phyloP scores from a whole-genome alignment of 352 stramenopile genomes.

The Globisporangium sylvaticum region DNA sequence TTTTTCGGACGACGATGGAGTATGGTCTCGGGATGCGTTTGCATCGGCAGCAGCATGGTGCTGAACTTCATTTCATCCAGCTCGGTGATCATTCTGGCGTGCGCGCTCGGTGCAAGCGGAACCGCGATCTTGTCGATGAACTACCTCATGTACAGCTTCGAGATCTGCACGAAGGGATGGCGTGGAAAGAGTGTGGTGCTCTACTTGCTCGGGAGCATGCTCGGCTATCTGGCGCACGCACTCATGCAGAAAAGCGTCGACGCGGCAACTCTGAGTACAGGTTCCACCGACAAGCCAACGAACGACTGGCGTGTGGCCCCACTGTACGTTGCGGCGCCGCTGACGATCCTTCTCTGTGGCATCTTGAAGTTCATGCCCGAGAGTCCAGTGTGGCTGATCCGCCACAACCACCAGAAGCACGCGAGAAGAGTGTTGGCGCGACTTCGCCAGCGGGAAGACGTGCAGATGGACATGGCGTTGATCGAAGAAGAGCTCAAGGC shows the following conservation, averaged over 20 bases:
- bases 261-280: conserved; percentile 26
- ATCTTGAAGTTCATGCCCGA: conserved; percentile 73
- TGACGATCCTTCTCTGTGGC: conserved; percentile 53
- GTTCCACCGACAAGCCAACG: conserved; percentile 30
- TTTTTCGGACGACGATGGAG: conserved; percentile 52
- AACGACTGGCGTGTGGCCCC: conserved; percentile 63
- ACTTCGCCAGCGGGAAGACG: conserved; percentile 64
- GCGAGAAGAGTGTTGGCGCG: conserved; percentile 50
- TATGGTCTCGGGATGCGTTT: conserved; percentile 48
- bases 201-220: conserved; percentile 70
- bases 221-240: conserved; percentile 66
- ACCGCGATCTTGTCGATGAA: conserved; percentile 70
- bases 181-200: conserved; percentile 81
- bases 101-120: conserved; percentile 48
- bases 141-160: conserved; percentile 76
- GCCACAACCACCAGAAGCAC: conserved; percentile 49
- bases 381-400: conserved; percentile 72
- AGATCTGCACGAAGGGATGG: conserved; percentile 87
- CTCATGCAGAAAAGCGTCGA: conserved; percentile 58
- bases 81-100: conserved; percentile 47
- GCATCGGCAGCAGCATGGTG: conserved; percentile 47
- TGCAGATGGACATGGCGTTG: conserved; percentile 51
- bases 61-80: conserved; percentile 64
- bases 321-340: conserved; percentile 52
- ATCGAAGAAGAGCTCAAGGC: conserved; percentile 56